Conservation (phyloP, 192 early-diverging fungal species). For the Umbelopsis ramanniana region DNA sequence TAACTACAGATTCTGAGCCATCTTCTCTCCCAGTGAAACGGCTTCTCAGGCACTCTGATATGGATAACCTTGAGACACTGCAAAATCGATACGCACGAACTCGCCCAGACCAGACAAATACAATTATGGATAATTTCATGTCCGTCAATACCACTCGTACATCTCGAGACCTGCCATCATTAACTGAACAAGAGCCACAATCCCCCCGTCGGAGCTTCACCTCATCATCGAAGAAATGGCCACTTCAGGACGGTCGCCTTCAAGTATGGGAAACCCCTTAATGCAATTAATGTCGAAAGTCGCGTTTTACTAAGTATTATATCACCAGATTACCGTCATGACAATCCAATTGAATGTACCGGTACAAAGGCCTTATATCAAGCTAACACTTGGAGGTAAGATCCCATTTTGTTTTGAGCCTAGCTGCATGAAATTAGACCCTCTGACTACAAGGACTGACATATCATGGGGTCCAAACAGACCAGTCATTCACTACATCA, state of each 20-base stretch:
- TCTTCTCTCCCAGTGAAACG: constrained; percentile 9
- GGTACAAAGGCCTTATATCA: constrained; percentile 64
- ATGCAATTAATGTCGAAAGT: not conserved
- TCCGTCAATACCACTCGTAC: not conserved
- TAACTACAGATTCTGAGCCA: constrained; percentile 15
- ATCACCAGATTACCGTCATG: constrained; percentile 59
- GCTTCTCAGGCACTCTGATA: constrained; percentile 1
- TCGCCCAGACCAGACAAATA: constrained; percentile 2
- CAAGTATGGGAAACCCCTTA: not conserved
- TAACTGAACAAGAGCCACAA: not conserved
- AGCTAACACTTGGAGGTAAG: constrained; percentile 61
- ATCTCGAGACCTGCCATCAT: not conserved
- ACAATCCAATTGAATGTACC: constrained; percentile 58
- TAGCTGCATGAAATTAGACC: too few species aligned
- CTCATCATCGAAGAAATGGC: constrained; percentile 2
- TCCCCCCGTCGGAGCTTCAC: constrained; percentile 17
- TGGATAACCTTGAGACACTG: not conserved
- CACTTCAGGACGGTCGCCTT: constrained; percentile 12
- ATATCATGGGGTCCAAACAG: constrained; percentile 33
- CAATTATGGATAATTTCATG: constrained; percentile 13
- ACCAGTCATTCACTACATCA: constrained; percentile 71
- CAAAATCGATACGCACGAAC: constrained; percentile 5
- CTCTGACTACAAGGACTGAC: not conserved
- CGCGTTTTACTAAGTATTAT: not conserved
- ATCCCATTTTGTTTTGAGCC: not conserved